These are phyloP conservation scores for Haplosporangium gracile DNA, from an alignment of 192 early-diverging fungal species.

Conservation along the genomic window DNA sequence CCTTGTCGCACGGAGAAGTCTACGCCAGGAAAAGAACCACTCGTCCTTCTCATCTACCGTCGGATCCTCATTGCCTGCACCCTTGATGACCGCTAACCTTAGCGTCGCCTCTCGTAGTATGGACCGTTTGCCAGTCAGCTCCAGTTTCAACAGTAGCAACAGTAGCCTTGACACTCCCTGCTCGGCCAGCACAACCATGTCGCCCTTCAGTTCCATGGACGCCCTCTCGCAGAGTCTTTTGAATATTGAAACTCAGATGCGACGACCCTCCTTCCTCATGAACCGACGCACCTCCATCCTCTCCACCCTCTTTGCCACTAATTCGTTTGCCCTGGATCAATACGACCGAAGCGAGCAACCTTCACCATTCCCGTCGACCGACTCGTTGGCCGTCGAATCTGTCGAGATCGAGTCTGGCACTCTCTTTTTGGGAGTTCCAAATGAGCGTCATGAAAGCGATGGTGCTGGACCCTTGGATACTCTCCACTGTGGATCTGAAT, in stretches of 20 bases:
- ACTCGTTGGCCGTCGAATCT: not conserved
- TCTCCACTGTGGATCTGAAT: too few species aligned
- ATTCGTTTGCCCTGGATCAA: not conserved
- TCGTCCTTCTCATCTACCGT: not conserved
- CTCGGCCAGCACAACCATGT: not conserved
- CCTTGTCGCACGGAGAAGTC: not conserved
- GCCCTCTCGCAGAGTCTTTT: conserved; percentile 32
- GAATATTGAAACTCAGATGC: conserved; percentile 46
- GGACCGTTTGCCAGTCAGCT: not conserved
- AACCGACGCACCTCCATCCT: conserved; percentile 22
- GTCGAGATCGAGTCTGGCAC: not conserved
- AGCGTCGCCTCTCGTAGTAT: not conserved
- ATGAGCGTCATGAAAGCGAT: not conserved
- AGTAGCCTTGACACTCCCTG: not conserved
- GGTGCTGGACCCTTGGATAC: not conserved
- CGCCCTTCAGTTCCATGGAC: conserved; percentile 14
- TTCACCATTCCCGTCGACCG: not conserved
- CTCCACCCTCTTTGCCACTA: conserved; percentile 25
- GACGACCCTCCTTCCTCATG: conserved; percentile 45
- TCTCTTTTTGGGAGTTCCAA: not conserved
- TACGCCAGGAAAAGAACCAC: conserved; percentile 4
- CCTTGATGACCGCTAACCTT: not conserved
- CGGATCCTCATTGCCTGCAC: not conserved
- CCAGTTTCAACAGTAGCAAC: not conserved
- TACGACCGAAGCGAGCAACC: not conserved